A percentile compares a stretch with the other conserved stretches of the same genome.
These are phyloP conservation scores for Linnemannia hyalina DNA, from an alignment of 192 early-diverging fungal species.

Conservation along the genomic window DNA sequence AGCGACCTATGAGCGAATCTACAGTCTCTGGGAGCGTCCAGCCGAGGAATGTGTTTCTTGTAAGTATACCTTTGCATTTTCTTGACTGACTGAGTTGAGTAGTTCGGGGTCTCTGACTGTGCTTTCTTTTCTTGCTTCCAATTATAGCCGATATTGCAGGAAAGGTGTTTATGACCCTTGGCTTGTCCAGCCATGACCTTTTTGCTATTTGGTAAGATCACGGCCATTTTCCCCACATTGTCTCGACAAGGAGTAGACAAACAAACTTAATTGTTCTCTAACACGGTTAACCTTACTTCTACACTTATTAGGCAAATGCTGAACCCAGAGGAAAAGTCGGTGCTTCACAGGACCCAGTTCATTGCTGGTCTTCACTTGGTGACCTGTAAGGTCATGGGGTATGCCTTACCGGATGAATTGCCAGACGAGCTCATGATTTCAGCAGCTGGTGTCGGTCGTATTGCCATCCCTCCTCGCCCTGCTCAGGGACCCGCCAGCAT, in stretches of 20 bases:
- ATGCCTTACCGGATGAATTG: constrained; percentile 33
- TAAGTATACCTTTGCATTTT: not conserved
- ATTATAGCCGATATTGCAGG: constrained; percentile 48
- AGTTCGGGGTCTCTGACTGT: not conserved
- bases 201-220: constrained; percentile 22
- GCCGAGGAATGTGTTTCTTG: constrained; percentile 48
- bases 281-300: not conserved
- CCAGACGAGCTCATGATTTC: constrained; percentile 52
- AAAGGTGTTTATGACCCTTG: constrained; percentile 53
- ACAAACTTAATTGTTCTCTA: too few relatives aligned
- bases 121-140: not conserved
- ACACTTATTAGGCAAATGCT: constrained; percentile 26
- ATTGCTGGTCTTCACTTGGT: constrained; percentile 52
- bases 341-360: constrained; percentile 33
- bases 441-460: constrained; percentile 41
- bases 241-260: not conserved
- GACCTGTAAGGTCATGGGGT: constrained; percentile 27
- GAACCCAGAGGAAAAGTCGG: constrained; percentile 31
- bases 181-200: constrained; percentile 22
- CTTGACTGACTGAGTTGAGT: too few relatives aligned
- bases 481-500: constrained; percentile 31
- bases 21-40: constrained; percentile 50
- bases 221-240: not conserved
- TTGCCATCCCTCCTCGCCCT: constrained; percentile 33
- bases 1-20: constrained; percentile 38